A percentile compares a stretch with the other conserved stretches of the same genome.
Conservation (phyloP, 257 asterid genomes). For the Solanum infundibuliforme region DNA sequence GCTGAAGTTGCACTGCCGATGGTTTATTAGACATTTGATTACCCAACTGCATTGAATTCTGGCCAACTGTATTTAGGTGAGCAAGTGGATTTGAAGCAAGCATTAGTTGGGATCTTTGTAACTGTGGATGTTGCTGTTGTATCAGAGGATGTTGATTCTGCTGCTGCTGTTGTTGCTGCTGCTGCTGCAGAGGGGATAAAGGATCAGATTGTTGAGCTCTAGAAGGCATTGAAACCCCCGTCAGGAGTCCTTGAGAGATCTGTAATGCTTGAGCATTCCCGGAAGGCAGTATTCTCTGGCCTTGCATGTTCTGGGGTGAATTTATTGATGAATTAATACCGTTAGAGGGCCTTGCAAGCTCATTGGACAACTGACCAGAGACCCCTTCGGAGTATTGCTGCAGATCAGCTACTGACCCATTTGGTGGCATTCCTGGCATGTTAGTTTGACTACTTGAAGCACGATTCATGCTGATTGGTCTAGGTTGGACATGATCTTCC, state of each 20-base stretch:
- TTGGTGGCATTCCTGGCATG: constrained; percentile 32
- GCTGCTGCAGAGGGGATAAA: constrained; percentile 37
- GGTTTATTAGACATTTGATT: constrained; percentile 45
- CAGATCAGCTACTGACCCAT: constrained; percentile 37
- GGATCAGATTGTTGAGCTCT: constrained; percentile 67
- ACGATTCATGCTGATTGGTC: constrained; percentile 35
- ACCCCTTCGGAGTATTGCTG: constrained; percentile 60
- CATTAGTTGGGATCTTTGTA: constrained; percentile 73
- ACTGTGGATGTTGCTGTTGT: constrained; percentile 54
- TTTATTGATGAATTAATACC: constrained; percentile 29
- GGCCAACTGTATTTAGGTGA: constrained; percentile 52
- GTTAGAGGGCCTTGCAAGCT: constrained; percentile 36
- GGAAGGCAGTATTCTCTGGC: constrained; percentile 54
- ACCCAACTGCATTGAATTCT: constrained; percentile 55
- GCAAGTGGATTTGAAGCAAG: constrained; percentile 50
- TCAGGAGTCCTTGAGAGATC: constrained; percentile 67
- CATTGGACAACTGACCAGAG: constrained; percentile 42
- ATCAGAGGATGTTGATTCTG: constrained; percentile 34
- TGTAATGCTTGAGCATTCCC: constrained; percentile 54
- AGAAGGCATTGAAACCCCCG: constrained; percentile 45
- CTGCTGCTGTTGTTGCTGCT: constrained; percentile 10
- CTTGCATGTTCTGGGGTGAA: constrained; percentile 44
- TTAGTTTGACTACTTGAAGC: constrained; percentile 30
- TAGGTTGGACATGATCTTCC: constrained; percentile 66
- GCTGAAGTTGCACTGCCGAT: constrained; percentile 51